Evolutionary conservation across 1,284 basidiomycete genomes (phyloP), one percentile per base, ranked within the genome.

Genomic region (Irpex sp.): DNA sequence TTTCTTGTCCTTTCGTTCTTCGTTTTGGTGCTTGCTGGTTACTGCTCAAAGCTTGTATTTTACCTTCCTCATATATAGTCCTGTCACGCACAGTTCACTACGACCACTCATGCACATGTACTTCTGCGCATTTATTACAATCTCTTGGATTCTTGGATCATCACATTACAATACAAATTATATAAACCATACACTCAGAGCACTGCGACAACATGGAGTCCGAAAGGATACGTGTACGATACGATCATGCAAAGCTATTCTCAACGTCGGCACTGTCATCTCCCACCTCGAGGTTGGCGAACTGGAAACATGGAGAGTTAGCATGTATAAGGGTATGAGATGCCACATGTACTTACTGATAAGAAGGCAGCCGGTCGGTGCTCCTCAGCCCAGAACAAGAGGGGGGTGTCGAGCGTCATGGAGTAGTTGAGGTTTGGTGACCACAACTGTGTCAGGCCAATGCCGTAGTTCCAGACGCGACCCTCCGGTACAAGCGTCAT

Each of bases 311-410:
- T 51, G 49, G 14, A 66, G 64, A 42, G 36, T 23, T 4, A 23
- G n/a, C 36, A 23, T 9, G 56, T 55, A 61, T 12, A 54, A 37
- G 23, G 51, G 53, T 18, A 39, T 55, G 33, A 47, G 42, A 16
- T 57, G 57, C 56, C 56, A 37, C 39, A 52, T 12, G 42, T 16
- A 81, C 89, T 78, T 68, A 91, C 89, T 42, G 88, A 91, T 71
- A 96, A 78, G 86, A 96, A 96, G 5, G 92, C 91, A 45, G 92
- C 88, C 21, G 92, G 95, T 58, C 96, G 85, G 74, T 98, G 96
- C 70, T 93, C 87, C 73, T 96, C 93, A 18, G 93, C 91, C 96
- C 97, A 99, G 86, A 98, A 99, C 58, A 90, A 79, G 37, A 94
- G 78, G 1, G 96, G 96, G 28, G 92, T 93, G 70, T 98, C 96